These are phyloP conservation scores for Mycena rebaudengoi DNA, from an alignment of 768 basidiomycete genomes.

Conservation along the genomic window DNA sequence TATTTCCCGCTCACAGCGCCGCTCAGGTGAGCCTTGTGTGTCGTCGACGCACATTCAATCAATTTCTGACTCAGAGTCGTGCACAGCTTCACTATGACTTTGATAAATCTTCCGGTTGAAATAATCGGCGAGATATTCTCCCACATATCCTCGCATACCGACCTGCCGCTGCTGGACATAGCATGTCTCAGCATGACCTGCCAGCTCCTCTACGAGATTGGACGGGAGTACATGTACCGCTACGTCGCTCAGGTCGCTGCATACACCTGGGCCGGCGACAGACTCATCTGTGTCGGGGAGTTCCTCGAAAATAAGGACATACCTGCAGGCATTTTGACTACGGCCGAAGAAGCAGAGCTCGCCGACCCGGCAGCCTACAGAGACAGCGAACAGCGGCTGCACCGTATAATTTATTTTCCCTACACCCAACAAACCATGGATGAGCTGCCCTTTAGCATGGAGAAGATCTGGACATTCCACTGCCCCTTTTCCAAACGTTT, in stretches of 20 bases:
- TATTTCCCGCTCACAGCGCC: too few relatives aligned
- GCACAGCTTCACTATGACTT: too few relatives aligned
- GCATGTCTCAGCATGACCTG: neutral
- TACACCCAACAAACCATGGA: too few relatives aligned
- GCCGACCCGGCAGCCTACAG: neutral
- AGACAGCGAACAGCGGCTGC: too few relatives aligned
- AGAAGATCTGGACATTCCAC: too few relatives aligned
- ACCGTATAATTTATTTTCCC: too few relatives aligned
- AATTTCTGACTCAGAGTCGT: too few relatives aligned
- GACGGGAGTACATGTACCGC: neutral
- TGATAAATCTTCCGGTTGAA: neutral
- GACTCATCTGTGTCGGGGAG: conserved; percentile 31
- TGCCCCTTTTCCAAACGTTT: too few relatives aligned
- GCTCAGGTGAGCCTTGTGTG: too few relatives aligned
- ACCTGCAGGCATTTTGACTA: conserved; percentile 3
- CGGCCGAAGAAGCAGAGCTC: neutral
- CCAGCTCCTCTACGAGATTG: conserved; percentile 13
- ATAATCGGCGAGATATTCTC: neutral
- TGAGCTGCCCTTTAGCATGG: too few relatives aligned
- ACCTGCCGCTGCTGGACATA: neutral
- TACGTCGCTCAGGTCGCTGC: neutral
- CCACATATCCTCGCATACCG: too few relatives aligned
- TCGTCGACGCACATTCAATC: too few relatives aligned
- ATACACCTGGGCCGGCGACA: conserved; percentile 29
- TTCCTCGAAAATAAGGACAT: conserved; percentile 6